Evolutionary conservation across 202 grass and related monocot species (phyloP).

Genomic region (Cymbopogon flexuosus): DNA sequence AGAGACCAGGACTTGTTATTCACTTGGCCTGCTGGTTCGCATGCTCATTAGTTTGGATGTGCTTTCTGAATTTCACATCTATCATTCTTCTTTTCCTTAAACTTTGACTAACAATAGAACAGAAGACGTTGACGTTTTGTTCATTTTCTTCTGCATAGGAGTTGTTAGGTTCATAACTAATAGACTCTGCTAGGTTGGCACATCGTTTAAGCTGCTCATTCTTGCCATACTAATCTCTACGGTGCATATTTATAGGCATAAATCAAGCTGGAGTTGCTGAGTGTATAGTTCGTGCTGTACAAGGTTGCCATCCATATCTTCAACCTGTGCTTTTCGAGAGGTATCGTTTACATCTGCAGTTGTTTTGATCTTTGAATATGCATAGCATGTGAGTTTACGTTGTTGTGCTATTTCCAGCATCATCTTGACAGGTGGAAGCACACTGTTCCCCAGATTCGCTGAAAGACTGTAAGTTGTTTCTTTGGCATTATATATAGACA

Average conservation of each 20-base stretch:
- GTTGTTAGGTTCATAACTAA: neutral
- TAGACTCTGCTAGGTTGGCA: neutral
- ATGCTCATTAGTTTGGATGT: neutral
- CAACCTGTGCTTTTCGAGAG: slow-evolving; percentile 82
- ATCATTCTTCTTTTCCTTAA: neutral
- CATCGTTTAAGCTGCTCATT: neutral
- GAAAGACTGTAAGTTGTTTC: slow-evolving; percentile 72
- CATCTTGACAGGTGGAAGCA: slow-evolving; percentile 87
- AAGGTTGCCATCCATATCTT: slow-evolving; percentile 76
- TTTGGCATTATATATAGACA: neutral
- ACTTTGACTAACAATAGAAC: neutral
- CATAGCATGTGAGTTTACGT: slow-evolving; percentile 4
- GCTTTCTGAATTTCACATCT: slow-evolving; percentile 18
- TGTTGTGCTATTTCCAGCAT: slow-evolving; percentile 62
- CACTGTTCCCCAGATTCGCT: slow-evolving; percentile 67
- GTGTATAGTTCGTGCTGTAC: slow-evolving; percentile 74
- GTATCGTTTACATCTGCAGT: slow-evolving; percentile 35
- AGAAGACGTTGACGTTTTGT: neutral
- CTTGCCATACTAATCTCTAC: neutral
- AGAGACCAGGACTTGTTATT: neutral
- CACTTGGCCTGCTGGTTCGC: neutral
- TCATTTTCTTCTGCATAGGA: neutral
- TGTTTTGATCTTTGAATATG: neutral
- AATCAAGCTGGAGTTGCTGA: slow-evolving; percentile 97
- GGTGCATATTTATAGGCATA: slow-evolving; percentile 56